Evolutionary conservation across 2,329 filamentous ascomycete species (phyloP), one percentile per base, ranked within the genome.

Genomic region (Aureobasidium sp.): DNA sequence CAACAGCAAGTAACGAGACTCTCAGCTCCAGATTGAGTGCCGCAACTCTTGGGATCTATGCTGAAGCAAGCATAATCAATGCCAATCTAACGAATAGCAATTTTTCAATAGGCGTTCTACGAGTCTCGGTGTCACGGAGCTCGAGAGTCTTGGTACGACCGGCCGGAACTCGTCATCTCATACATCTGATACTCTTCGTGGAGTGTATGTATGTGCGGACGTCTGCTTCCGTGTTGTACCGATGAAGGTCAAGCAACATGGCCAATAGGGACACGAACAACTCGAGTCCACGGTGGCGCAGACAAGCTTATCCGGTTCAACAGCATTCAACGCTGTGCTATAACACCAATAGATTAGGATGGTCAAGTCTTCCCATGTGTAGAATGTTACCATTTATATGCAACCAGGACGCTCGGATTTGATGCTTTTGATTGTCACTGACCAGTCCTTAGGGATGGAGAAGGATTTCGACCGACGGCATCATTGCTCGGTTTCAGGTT

Each of bases 221-320:
- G 39, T 56, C 39, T 56, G 39, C 39, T 44, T 14, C 52, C 52
- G 52, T 37, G 27, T 44, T 44, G 27, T 24, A 44, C 52, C 39
- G 52, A 56, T 17, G 35, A 42, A 56, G 52, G 52, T 45, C 39
- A 29, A 57, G 29, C 29, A 19, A 24, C 22, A 33, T 14, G 39
- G 33, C 39, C 40, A 44, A 57, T 35, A 6, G 22, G 29, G 33
- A 45, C 14, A n/a, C 5, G 27, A 29, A 37, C 27, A 17, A 24
- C 29, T 57, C 53, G 53, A 57, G 53, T 57, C 53, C 29, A 31
- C 2, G n/a, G 53, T 45, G 53, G 53, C 53, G 45, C 53, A 45
- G 35, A 35, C 53, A 45, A n/a, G 42, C 27, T 57, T 45, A 35
- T 57, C 53, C 53, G 53, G 53, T 45, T 57, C 39, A 45, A 45